A percentile compares a stretch with the other conserved stretches of the same genome.
Conservation (phyloP, 163 green algal species). For the Chloromonas sp. region DNA sequence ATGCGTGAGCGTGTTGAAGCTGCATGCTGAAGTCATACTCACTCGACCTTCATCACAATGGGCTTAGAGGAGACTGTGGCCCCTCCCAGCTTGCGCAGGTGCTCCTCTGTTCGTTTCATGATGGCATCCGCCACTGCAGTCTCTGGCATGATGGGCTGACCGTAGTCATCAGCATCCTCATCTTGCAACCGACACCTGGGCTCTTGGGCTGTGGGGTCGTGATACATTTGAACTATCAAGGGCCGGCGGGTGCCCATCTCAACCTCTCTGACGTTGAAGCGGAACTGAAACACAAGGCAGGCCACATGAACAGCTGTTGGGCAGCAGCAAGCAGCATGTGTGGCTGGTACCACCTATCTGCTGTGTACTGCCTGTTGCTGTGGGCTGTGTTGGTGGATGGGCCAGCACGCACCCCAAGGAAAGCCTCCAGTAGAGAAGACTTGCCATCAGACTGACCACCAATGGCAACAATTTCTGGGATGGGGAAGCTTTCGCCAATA, state of each 20-base stretch:
- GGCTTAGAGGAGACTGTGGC: constrained; percentile 79
- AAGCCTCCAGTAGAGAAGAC: constrained; percentile 82
- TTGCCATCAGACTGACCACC: constrained; percentile 91
- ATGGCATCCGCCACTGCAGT: constrained; percentile 78
- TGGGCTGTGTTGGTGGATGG: no score
- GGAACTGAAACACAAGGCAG: constrained; percentile 34
- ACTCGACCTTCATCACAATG: constrained; percentile 81
- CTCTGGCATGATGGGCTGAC: constrained; percentile 68
- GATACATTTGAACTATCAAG: constrained; percentile 88
- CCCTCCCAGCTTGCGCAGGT: constrained; percentile 64
- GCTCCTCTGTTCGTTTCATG: constrained; percentile 71
- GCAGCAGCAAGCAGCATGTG: neutral
- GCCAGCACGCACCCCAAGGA: constrained; percentile 67
- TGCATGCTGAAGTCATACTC: constrained; percentile 5
- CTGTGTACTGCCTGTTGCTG: no score
- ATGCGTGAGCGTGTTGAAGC: neutral
- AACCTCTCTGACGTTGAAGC: constrained; percentile 85
- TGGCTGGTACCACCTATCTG: neutral
- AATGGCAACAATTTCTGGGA: constrained; percentile 93
- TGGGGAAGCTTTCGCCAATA: constrained; percentile 78
- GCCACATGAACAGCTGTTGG: neutral
- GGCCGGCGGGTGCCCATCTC: constrained; percentile 92
- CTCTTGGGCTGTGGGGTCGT: constrained; percentile 71
- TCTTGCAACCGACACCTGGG: constrained; percentile 82
- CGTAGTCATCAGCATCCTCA: constrained; percentile 83